Conservation (phyloP, 805 yeast genomes). For the Spathaspora sp. region DNA sequence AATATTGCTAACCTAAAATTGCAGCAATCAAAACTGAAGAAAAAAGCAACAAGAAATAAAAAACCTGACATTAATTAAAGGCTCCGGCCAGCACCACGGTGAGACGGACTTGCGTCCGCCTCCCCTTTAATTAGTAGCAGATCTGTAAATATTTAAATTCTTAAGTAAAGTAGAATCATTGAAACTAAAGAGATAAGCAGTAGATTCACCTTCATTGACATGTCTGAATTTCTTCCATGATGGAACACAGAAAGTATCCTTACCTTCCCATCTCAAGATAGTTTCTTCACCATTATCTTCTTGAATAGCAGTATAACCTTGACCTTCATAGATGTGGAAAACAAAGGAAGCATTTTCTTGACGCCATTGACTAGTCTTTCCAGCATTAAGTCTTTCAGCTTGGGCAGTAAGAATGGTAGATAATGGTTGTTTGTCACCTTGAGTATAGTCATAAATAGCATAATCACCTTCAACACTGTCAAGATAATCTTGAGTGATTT, state of each 20-base stretch:
- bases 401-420: slow-evolving; percentile 10
- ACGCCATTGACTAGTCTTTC: slow-evolving; percentile 5
- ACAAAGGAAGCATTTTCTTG: slow-evolving; percentile 11
- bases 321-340: slow-evolving; percentile 8
- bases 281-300: slow-evolving; percentile 7
- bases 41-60: background rate
- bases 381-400: slow-evolving; percentile 9
- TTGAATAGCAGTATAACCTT: slow-evolving; percentile 8
- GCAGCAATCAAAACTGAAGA: background rate
- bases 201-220: slow-evolving; percentile 8
- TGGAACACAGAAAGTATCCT: slow-evolving; percentile 11
- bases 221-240: slow-evolving; percentile 9
- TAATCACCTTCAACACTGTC: slow-evolving; percentile 8
- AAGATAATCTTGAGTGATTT: slow-evolving; percentile 5
- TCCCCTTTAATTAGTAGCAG: background rate
- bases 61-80: background rate
- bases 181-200: slow-evolving; percentile 10
- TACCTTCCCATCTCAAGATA: slow-evolving; percentile 7
- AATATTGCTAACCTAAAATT: background rate
- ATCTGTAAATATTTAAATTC: slow-evolving; percentile 9
- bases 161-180: slow-evolving; percentile 11
- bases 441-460: slow-evolving; percentile 8
- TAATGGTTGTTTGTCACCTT: background rate
- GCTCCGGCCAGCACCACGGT: no score
- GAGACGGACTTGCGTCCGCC: no score